These are phyloP conservation scores for Yarrowia keelungensis DNA, from an alignment of 805 yeast species.

Conservation along the genomic window DNA sequence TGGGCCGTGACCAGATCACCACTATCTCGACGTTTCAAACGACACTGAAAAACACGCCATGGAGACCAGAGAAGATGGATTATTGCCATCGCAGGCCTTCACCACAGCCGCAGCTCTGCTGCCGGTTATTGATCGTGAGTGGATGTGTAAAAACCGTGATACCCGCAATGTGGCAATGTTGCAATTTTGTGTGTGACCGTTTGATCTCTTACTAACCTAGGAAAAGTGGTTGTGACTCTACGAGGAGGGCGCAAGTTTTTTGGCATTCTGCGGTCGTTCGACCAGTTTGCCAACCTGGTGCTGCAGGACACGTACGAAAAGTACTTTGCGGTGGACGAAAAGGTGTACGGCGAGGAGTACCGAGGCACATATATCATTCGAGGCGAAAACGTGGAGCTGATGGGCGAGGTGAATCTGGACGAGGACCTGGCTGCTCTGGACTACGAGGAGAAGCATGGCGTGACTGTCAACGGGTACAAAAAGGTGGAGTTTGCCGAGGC, in stretches of 20 bases:
- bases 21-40: conserved; percentile 1
- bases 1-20: conserved; percentile 9
- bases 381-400: conserved; percentile 93
- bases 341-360: conserved; percentile 72
- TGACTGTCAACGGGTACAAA: conserved; percentile 32
- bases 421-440: conserved; percentile 54
- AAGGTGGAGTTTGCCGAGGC: conserved; percentile 37
- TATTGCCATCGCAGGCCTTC: conserved; percentile 54
- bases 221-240: conserved; percentile 77
- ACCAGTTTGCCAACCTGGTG: conserved; percentile 92
- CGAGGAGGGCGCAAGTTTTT: conserved; percentile 89
- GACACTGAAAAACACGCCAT: conserved; percentile 1
- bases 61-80: conserved; percentile 42
- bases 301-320: conserved; percentile 91
- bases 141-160: no score
- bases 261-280: conserved; percentile 93
- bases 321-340: conserved; percentile 58
- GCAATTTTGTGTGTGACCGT: no score
- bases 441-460: conserved; percentile 37
- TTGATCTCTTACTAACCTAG: conserved; percentile 43
- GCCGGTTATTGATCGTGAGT: conserved; percentile 52
- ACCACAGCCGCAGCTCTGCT: conserved; percentile 56
- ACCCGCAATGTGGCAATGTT: no score
- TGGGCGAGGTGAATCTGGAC: conserved; percentile 93
- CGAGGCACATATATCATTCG: conserved; percentile 87